Conservation (phyloP, 108 stramenopile genomes). For the Nannochloropsis gaditana region DNA sequence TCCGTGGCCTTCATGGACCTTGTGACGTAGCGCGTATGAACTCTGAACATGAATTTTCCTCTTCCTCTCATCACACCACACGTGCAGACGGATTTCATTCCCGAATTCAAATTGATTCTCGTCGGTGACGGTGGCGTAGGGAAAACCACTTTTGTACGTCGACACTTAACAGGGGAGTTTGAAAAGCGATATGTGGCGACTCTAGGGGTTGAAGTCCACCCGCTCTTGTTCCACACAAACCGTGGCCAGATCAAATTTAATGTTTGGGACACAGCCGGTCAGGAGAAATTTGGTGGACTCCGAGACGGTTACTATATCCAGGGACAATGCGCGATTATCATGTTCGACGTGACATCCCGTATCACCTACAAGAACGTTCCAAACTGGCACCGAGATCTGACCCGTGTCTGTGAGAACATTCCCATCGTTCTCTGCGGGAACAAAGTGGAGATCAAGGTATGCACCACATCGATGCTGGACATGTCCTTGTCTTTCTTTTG, state of each 20-base stretch:
- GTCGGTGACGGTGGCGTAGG: slow-evolving; percentile 99
- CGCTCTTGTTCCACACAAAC: slow-evolving; percentile 95
- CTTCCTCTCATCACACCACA: neutral
- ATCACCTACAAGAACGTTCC: slow-evolving; percentile 99
- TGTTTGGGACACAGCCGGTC: slow-evolving; percentile 99
- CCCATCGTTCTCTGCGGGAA: slow-evolving; percentile 97
- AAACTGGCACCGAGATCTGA: slow-evolving; percentile 98
- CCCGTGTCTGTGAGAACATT: slow-evolving; percentile 97
- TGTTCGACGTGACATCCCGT: slow-evolving; percentile 63
- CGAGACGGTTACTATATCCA: slow-evolving; percentile 94
- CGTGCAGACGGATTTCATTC: slow-evolving; percentile 48
- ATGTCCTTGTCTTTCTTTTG: neutral
- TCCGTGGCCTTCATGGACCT: no score
- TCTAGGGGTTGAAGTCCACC: slow-evolving; percentile 72
- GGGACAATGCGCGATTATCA: slow-evolving; percentile 98
- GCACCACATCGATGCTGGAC: neutral
- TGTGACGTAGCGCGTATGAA: no score
- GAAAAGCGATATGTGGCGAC: slow-evolving; percentile 96
- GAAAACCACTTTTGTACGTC: slow-evolving; percentile 99
- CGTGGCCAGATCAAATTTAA: slow-evolving; percentile 98
- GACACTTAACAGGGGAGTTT: slow-evolving; percentile 98
- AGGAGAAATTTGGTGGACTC: slow-evolving; percentile 97
- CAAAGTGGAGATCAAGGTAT: slow-evolving; percentile 62
- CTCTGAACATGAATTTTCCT: neutral
- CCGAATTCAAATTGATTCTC: slow-evolving; percentile 99